Conservation (phyloP, 768 basidiomycete species). For the Galerina sulciceps region DNA sequence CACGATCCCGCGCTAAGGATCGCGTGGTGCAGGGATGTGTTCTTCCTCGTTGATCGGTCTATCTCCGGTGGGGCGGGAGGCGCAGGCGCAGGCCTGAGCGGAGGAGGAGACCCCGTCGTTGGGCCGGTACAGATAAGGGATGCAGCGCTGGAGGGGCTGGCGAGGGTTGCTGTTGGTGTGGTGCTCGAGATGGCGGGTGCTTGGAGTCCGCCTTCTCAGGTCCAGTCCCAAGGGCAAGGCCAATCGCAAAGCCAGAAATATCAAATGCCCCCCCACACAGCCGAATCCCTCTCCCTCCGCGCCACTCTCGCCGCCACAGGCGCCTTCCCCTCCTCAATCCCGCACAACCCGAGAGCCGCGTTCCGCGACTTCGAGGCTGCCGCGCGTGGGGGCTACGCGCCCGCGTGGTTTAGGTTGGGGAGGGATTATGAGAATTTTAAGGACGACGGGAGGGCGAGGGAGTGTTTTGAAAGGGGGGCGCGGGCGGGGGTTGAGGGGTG, state of each 20-base stretch:
- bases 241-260: no score
- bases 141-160: constrained; percentile 60
- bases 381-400: constrained; percentile 73
- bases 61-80: no score
- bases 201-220: not conserved
- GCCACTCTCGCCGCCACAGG: constrained; percentile 79
- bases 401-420: constrained; percentile 93
- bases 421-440: constrained; percentile 91
- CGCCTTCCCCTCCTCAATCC: constrained; percentile 65
- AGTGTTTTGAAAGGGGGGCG: constrained; percentile 87
- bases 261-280: constrained; percentile 46
- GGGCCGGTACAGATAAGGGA: constrained; percentile 64
- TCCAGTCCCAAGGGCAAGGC: not conserved
- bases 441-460: constrained; percentile 72
- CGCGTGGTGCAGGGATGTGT: constrained; percentile 82
- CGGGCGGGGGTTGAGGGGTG: constrained; percentile 77
- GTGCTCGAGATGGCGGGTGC: constrained; percentile 59
- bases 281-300: constrained; percentile 79
- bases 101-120: constrained; percentile 39
- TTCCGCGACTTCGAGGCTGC: constrained; percentile 91
- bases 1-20: constrained; percentile 67
- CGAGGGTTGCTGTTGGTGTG: constrained; percentile 65
- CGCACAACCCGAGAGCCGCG: constrained; percentile 73
- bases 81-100: constrained; percentile 18
- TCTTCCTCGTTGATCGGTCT: constrained; percentile 81